These are phyloP conservation scores for Naematelia aurantialba DNA, from an alignment of 768 basidiomycete genomes.

Conservation along the genomic window DNA sequence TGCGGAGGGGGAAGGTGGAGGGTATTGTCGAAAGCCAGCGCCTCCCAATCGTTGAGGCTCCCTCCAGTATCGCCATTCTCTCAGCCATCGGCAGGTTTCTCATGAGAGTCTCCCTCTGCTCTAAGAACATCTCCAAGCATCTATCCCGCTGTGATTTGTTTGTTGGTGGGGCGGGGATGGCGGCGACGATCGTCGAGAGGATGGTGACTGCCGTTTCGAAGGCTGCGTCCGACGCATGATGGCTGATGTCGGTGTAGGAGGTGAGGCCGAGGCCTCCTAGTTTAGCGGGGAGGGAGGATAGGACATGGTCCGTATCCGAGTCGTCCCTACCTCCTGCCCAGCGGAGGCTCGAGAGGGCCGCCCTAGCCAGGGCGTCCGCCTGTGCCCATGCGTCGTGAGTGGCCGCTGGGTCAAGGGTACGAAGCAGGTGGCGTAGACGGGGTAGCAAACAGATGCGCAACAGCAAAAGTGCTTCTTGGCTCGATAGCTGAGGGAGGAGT, in stretches of 20 bases:
- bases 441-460: slow-evolving; percentile 11
- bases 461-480: slow-evolving; percentile 13
- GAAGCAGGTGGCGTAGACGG: slow-evolving; percentile 15
- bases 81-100: not conserved
- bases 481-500: not conserved
- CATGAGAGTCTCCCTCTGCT: not conserved
- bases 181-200: not conserved
- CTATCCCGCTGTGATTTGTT: not conserved
- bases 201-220: slow-evolving; percentile 1
- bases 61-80: not conserved
- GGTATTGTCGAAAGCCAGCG: slow-evolving; percentile 10
- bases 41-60: not conserved
- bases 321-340: not conserved
- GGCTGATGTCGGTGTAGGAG: slow-evolving; percentile 3
- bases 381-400: not conserved
- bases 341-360: not conserved
- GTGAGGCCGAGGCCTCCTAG: slow-evolving; percentile 2
- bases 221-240: slow-evolving; percentile 1
- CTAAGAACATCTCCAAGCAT: slow-evolving; percentile 2
- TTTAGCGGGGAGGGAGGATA: slow-evolving; percentile 1
- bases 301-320: not conserved
- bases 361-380: slow-evolving; percentile 7
- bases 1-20: not conserved
- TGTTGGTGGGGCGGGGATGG: not conserved
- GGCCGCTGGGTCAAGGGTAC: slow-evolving; percentile 4